These are phyloP conservation scores for Volutella citrinella DNA, from an alignment of 2,329 filamentous ascomycete species.

Conservation along the genomic window DNA sequence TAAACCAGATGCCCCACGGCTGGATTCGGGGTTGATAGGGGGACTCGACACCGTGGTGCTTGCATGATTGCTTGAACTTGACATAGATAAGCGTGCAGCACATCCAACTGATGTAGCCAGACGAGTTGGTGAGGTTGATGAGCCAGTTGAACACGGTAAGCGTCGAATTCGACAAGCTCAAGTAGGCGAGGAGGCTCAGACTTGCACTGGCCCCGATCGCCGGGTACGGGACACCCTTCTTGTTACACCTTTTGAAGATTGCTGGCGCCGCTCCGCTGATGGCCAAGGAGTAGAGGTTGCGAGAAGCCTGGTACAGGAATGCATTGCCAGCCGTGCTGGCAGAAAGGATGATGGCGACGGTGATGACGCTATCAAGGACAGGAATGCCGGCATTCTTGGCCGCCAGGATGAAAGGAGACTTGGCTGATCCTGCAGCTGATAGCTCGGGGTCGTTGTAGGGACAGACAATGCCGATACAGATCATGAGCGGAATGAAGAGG, in stretches of 20 bases:
- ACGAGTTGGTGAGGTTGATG: conserved; percentile 10
- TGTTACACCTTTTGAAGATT: background rate
- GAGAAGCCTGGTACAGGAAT: conserved; percentile 5
- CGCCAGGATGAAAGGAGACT: conserved; percentile 1
- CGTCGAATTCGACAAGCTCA: conserved; percentile 13
- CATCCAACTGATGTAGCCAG: conserved; percentile 15
- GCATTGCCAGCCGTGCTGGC: background rate
- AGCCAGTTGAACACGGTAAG: conserved; percentile 15
- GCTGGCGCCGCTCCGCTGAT: conserved; percentile 5
- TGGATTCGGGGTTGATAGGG: conserved; percentile 12
- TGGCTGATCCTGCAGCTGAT: background rate
- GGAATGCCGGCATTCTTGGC: background rate
- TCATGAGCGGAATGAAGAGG: background rate
- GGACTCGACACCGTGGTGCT: conserved; percentile 4
- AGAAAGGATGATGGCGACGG: background rate
- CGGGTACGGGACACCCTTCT: conserved; percentile 13
- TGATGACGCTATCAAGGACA: background rate
- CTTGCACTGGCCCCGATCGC: conserved; percentile 6
- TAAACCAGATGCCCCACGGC: conserved; percentile 14
- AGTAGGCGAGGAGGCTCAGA: conserved; percentile 9
- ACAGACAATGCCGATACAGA: background rate
- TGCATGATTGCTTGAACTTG: conserved; percentile 12
- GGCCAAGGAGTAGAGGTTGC: conserved; percentile 7
- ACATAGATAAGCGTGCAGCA: conserved; percentile 9
- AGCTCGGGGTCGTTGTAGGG: background rate